Percentiles rank a stretch among this genome's conserved stretches.
phyloP scores from a whole-genome alignment of 169 alveolate species.

The Eimeria praecox region DNA sequence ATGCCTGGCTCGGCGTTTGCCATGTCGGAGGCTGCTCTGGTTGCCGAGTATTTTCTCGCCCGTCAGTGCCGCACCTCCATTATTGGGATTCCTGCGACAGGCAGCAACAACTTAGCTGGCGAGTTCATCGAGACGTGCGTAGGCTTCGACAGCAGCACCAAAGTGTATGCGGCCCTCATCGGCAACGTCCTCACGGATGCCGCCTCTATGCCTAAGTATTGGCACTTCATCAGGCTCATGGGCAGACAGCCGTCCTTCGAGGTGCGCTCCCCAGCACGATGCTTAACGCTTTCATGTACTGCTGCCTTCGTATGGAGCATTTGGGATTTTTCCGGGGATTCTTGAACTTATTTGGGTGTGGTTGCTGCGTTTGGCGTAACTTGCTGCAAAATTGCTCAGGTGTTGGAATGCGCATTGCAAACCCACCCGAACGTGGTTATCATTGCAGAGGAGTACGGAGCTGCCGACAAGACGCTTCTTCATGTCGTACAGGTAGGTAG shows the following conservation, averaged over 20 bases:
- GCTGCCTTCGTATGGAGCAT: neutral
- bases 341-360: neutral
- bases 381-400: conserved; percentile 29
- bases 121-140: conserved; percentile 92
- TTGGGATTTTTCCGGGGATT: neutral
- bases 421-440: conserved; percentile 98
- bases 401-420: conserved; percentile 96
- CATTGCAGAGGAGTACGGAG: conserved; percentile 97
- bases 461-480: conserved; percentile 96
- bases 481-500: conserved; percentile 92
- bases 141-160: conserved; percentile 99
- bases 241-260: conserved; percentile 94
- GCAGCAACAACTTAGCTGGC: conserved; percentile 89
- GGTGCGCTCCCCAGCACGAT: conserved; percentile 83
- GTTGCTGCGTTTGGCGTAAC: neutral
- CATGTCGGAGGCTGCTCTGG: conserved; percentile 92
- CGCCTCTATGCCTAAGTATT: conserved; percentile 98
- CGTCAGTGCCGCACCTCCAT: conserved; percentile 94
- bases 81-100: conserved; percentile 97
- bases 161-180: conserved; percentile 96
- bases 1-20: conserved; percentile 98
- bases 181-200: conserved; percentile 99
- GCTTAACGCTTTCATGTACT: neutral
- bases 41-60: conserved; percentile 93
- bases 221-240: conserved; percentile 98